These are phyloP conservation scores for Porphyrellus cyaneotinctus DNA, from an alignment of 768 basidiomycete species.

Conservation along the genomic window DNA sequence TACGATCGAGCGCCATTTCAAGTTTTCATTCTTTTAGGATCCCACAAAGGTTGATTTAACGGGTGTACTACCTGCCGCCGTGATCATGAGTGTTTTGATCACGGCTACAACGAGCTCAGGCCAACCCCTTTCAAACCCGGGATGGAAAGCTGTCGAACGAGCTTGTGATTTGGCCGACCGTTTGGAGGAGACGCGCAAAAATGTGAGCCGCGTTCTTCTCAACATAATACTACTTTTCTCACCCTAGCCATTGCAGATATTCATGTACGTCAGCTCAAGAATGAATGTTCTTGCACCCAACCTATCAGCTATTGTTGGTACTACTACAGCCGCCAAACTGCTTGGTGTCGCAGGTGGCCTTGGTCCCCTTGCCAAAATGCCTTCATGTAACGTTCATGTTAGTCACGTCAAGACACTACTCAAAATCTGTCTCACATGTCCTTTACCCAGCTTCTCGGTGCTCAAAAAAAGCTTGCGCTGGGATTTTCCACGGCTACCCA, in stretches of 20 bases:
- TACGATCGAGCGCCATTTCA: background rate
- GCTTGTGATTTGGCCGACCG: constrained; percentile 89
- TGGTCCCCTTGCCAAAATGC: constrained; percentile 87
- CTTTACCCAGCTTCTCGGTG: constrained; percentile 76
- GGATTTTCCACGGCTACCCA: constrained; percentile 89
- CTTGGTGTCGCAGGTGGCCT: constrained; percentile 97
- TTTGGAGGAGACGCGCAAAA: constrained; percentile 85
- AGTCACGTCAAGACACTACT: constrained; percentile 26
- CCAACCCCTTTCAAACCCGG: constrained; percentile 56
- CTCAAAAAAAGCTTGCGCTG: constrained; percentile 86
- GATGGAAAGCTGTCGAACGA: constrained; percentile 77
- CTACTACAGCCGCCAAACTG: constrained; percentile 96
- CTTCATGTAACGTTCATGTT: constrained; percentile 92
- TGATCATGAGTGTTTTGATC: constrained; percentile 94
- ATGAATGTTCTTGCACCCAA: constrained; percentile 99
- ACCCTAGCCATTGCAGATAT: constrained; percentile 59
- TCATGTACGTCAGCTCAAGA: constrained; percentile 98
- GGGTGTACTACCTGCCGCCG: constrained; percentile 78
- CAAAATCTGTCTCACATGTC: background rate
- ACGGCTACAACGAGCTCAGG: constrained; percentile 92
- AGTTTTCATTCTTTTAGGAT: constrained; percentile 46
- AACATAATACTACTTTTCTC: constrained; percentile 1
- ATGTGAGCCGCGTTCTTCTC: constrained; percentile 40
- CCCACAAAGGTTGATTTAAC: constrained; percentile 80
- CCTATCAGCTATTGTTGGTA: constrained; percentile 96